Evolutionary conservation across 2,329 filamentous ascomycete species (phyloP).

Genomic region (Alternaria solani): DNA sequence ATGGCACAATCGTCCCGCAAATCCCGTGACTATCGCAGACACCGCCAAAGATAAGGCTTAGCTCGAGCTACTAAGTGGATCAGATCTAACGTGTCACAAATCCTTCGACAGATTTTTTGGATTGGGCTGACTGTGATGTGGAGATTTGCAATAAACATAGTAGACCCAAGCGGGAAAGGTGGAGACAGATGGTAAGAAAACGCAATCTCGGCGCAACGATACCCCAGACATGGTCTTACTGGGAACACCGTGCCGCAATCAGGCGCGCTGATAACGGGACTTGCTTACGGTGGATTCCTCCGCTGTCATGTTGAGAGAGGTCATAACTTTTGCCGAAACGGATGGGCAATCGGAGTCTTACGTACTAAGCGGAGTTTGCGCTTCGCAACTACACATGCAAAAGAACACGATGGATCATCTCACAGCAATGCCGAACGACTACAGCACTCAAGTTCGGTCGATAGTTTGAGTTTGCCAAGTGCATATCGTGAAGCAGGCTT

Average conservation of each 20-base stretch:
- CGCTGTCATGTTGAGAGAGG: not conserved
- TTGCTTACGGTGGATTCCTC: slow-evolving; percentile 6
- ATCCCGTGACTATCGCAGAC: not conserved
- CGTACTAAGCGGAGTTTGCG: not conserved
- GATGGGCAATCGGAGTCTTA: not conserved
- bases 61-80: not conserved
- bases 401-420: no score
- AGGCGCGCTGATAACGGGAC: slow-evolving; percentile 4
- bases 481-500: not conserved
- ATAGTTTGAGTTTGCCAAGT: not conserved
- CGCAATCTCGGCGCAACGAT: not conserved
- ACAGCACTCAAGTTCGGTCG: not conserved
- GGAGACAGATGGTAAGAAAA: slow-evolving; percentile 1
- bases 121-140: not conserved
- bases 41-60: not conserved
- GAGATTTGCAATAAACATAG: not conserved
- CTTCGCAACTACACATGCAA: not conserved
- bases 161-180: not conserved
- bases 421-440: not conserved
- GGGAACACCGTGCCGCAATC: not conserved
- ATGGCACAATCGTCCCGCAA: not conserved
- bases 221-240: not conserved
- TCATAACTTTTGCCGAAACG: not conserved
- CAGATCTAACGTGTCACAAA: not conserved
- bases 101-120: not conserved